Evolutionary conservation across 169 alveolate species (phyloP).

Genomic region (Babesia ovata): DNA sequence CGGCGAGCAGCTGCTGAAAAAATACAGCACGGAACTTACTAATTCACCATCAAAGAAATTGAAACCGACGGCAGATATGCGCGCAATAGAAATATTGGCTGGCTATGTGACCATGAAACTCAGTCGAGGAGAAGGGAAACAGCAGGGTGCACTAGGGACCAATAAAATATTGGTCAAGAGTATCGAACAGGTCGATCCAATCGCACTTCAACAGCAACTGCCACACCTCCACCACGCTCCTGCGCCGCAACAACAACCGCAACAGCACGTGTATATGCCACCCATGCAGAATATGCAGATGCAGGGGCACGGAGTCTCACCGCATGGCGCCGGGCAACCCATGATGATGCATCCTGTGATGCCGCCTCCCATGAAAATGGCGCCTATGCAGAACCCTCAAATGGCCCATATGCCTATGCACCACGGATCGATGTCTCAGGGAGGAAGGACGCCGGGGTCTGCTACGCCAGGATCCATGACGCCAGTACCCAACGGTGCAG

Average conservation of each 20-base stretch:
- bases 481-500: constrained; percentile 6
- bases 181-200: constrained; percentile 22
- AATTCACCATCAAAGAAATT: constrained; percentile 10
- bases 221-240: neutral
- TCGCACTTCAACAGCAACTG: neutral
- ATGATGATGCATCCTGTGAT: constrained; percentile 1
- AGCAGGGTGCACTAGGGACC: constrained; percentile 29
- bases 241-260: neutral
- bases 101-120: constrained; percentile 36
- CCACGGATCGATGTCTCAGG: constrained; percentile 9
- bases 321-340: neutral
- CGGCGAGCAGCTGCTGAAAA: constrained; percentile 45
- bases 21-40: constrained; percentile 30
- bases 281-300: constrained; percentile 3
- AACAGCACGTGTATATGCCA: neutral
- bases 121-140: constrained; percentile 22
- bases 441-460: neutral
- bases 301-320: constrained; percentile 11
- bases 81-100: constrained; percentile 34
- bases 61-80: constrained; percentile 14
- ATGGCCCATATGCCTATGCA: constrained; percentile 5
- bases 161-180: constrained; percentile 23
- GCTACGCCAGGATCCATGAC: constrained; percentile 9
- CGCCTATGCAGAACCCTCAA: neutral
- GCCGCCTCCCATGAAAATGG: neutral